Evolutionary conservation across 306 rosid genomes (phyloP), one percentile per base, ranked within the genome.

Genomic region (Corylus americana): DNA sequence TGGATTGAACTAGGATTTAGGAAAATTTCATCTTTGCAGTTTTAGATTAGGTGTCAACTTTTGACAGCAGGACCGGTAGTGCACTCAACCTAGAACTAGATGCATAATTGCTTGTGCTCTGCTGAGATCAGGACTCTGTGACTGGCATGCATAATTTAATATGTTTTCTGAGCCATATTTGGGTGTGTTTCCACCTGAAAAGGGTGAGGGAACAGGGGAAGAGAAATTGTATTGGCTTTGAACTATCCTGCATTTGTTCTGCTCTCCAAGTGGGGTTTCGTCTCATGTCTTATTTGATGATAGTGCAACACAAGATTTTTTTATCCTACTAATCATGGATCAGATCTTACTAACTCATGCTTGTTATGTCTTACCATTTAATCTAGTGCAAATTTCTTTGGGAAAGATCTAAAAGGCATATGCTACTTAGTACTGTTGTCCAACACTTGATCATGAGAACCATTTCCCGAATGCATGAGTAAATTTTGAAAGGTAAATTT

Each of bases 401-500:
- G 72, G 72, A 68, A 18, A 68, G 50, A 68, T 68, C 9, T 42
- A 11, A 42, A 68, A 68, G 48, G 51, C 50, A 68, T 42, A 68
- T 39, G 14, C 51, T 42, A 67, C 72, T 42, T 68, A 42, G 72
- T 68, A 44, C 72, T 68, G 51, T 44, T 9, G 72, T 68, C 51
- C 17, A 68, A 68, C 51, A 44, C 37, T 59, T 68, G 72, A 68
- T 68, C 72, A 17, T 68, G 72, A 68, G 48, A 59, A 42, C 53
- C 72, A 42, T 42, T 39, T 17, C 45, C 25, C 0, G 50, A 42
- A 39, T 18, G 22, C 20, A 68, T 18, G 45, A 10, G 25, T 18
- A 17, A 39, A 35, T 68, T 64, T 68, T 64, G 72, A 11, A 68
- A 77, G 84, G 79, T 78, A 47, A 78, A 74, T 77, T 54, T 83